A percentile compares a stretch with the other conserved stretches of the same genome.
These are phyloP conservation scores for Cubamyces lactineus DNA, from an alignment of 768 basidiomycete genomes.

Conservation along the genomic window DNA sequence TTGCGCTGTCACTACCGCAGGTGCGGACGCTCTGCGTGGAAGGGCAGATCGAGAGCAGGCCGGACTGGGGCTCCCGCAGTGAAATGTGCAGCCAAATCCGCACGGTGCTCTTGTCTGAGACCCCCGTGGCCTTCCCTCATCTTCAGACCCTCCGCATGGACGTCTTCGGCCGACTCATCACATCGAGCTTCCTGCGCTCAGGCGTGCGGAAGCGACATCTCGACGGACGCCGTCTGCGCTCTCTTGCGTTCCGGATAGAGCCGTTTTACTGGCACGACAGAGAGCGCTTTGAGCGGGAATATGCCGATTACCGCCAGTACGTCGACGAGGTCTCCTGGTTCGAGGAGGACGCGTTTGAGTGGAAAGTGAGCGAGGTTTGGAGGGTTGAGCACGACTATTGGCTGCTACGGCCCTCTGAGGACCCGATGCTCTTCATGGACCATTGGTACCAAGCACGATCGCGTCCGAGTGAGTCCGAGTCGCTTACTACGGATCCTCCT, in stretches of 20 bases:
- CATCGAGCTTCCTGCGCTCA: background rate
- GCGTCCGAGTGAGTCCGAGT: background rate
- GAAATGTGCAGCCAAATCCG: background rate
- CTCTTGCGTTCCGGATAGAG: background rate
- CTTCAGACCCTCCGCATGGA: background rate
- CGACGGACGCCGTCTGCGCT: background rate
- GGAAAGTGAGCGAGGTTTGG: background rate
- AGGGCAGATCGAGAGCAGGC: too few species aligned
- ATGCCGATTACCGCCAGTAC: background rate
- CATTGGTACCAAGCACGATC: background rate
- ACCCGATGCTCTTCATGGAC: background rate
- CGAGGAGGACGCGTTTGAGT: background rate
- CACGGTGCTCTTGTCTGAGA: background rate
- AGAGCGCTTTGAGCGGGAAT: background rate
- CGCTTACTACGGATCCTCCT: too few species aligned
- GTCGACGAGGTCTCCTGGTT: background rate
- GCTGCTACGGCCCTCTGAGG: background rate
- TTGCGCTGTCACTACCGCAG: background rate
- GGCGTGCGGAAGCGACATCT: background rate
- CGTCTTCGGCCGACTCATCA: background rate
- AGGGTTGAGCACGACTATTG: background rate
- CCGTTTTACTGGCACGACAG: background rate
- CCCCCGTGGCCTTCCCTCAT: background rate
- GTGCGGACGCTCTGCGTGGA: background rate
- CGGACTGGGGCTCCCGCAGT: too few species aligned